phyloP scores from a whole-genome alignment of 2,329 filamentous ascomycete species.

The Thielaviopsis populi region DNA sequence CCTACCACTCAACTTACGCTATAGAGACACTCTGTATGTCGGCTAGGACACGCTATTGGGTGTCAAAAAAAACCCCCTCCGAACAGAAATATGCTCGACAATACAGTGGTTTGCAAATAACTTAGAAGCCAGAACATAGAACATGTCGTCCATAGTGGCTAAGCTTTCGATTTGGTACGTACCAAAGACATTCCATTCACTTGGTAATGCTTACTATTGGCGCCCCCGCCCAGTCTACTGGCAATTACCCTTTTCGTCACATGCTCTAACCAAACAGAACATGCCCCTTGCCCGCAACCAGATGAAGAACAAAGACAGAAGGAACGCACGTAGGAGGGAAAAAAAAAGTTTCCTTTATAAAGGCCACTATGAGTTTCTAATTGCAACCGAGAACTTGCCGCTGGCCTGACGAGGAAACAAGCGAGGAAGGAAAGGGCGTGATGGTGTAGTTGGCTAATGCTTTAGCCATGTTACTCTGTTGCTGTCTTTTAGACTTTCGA shows the following conservation, averaged over 20 bases:
- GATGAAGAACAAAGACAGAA: neutral
- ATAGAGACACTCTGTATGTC: too few relatives aligned
- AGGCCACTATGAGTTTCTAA: neutral
- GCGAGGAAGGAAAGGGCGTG: neutral
- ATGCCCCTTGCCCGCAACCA: neutral
- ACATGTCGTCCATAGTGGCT: neutral
- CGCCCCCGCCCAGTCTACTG: neutral
- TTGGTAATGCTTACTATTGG: neutral
- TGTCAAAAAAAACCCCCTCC: too few relatives aligned
- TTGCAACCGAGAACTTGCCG: conserved; percentile 5
- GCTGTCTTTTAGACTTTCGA: neutral
- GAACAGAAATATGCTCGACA: too few relatives aligned
- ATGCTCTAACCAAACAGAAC: neutral
- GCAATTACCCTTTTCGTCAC: neutral
- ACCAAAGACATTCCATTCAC: neutral
- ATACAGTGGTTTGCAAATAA: too few relatives aligned
- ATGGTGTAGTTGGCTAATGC: conserved; percentile 3
- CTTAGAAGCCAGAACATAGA: too few relatives aligned
- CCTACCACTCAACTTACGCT: too few relatives aligned
- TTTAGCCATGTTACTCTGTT: neutral
- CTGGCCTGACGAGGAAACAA: conserved; percentile 3
- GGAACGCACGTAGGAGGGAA: neutral
- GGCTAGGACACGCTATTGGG: too few relatives aligned
- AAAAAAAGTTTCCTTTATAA: conserved; percentile 5
- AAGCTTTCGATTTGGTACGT: neutral